Evolutionary conservation across 2,329 filamentous ascomycete species (phyloP).

Genomic region (Dactylellina haptotyla): DNA sequence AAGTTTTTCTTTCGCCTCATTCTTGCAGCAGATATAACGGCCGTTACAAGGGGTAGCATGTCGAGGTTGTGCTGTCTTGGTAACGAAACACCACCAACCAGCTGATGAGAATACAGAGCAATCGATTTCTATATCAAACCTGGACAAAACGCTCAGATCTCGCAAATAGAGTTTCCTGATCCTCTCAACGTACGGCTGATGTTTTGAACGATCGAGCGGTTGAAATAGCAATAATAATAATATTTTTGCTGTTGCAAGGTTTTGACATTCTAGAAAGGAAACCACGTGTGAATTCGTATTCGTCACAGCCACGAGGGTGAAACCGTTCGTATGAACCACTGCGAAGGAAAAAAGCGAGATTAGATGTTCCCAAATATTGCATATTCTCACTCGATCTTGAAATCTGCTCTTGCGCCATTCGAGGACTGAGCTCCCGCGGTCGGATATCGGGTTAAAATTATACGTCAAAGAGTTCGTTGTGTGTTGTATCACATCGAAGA

Average conservation of each 20-base stretch:
- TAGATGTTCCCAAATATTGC: slow-evolving; percentile 13
- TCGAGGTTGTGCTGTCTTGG: slow-evolving; percentile 18
- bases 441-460: not conserved
- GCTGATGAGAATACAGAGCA: not conserved
- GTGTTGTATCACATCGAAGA: slow-evolving; percentile 14
- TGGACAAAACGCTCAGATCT: slow-evolving; percentile 37
- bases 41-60: slow-evolving; percentile 41
- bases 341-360: slow-evolving; percentile 16
- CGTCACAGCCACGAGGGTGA: slow-evolving; percentile 31
- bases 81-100: slow-evolving; percentile 14
- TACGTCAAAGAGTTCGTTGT: not conserved
- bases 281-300: slow-evolving; percentile 29
- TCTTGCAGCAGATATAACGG: slow-evolving; percentile 48
- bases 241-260: not conserved
- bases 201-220: too few relatives aligned
- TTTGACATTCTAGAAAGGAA: slow-evolving; percentile 21
- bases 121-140: slow-evolving; percentile 30
- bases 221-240: not conserved
- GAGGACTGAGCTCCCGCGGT: not conserved
- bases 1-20: slow-evolving; percentile 36
- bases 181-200: slow-evolving; percentile 7
- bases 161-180: slow-evolving; percentile 45
- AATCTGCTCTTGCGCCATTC: slow-evolving; percentile 9
- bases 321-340: slow-evolving; percentile 4
- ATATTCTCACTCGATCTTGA: not conserved